Conservation (phyloP, 129 eudicot genomes). For the Daucus carota region DH1_v3.0 NC_030387.2:4491501-4492000, state of each 20-base stretch:
- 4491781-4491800: constrained; percentile 17
- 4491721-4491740: constrained; percentile 22
- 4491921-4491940: constrained; percentile 22
- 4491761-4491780: constrained; percentile 14
- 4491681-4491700: constrained; percentile 17
- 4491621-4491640: constrained; percentile 25
- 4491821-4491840: constrained; percentile 14
- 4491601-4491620: constrained; percentile 22
- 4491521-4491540: background rate
- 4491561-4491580: constrained; percentile 3
- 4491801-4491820: constrained; percentile 15
- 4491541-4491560: background rate
- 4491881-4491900: constrained; percentile 10
- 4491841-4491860: constrained; percentile 15
- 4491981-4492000: constrained; percentile 59
- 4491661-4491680: constrained; percentile 26
- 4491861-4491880: constrained; percentile 12
- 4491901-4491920: constrained; percentile 14
- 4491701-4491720: constrained; percentile 21
- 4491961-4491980: constrained; percentile 57
- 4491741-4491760: constrained; percentile 19
- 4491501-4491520: background rate
- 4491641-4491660: constrained; percentile 23
- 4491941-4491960: constrained; percentile 58
- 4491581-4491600: constrained; percentile 22